Evolutionary conservation across 164 flowering plant species (phyloP).

Genomic region (Vitis labrusca): DNA sequence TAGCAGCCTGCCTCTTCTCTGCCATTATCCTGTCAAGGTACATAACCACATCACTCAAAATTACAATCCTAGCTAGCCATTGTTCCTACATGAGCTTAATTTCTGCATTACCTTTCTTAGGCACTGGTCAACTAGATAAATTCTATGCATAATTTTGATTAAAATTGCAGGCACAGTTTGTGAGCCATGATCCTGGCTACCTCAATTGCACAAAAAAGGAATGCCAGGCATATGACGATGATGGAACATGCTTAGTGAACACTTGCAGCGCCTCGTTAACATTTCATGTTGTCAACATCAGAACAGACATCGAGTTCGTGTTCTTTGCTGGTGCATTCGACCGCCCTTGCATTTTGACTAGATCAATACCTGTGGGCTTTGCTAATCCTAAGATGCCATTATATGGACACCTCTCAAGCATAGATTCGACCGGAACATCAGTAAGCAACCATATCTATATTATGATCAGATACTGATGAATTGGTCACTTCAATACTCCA

Average conservation of each 20-base stretch:
- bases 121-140: neutral
- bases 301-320: slow-evolving; percentile 77
- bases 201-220: slow-evolving; percentile 51
- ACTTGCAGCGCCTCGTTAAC: slow-evolving; percentile 65
- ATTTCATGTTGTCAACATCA: slow-evolving; percentile 76
- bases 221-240: slow-evolving; percentile 32
- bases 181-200: slow-evolving; percentile 62
- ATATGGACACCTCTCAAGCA: slow-evolving; percentile 69
- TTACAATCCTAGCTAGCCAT: too few relatives aligned
- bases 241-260: slow-evolving; percentile 30
- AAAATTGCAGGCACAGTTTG: slow-evolving; percentile 51
- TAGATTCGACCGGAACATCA: slow-evolving; percentile 67
- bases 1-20: slow-evolving; percentile 66
- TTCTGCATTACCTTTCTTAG: too few relatives aligned
- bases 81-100: too few relatives aligned
- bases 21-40: slow-evolving; percentile 90
- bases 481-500: too few relatives aligned
- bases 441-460: slow-evolving; percentile 27
- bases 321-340: slow-evolving; percentile 64
- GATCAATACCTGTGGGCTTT: slow-evolving; percentile 42
- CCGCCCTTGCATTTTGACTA: slow-evolving; percentile 55
- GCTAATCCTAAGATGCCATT: slow-evolving; percentile 59
- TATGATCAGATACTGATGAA: too few relatives aligned
- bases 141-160: too few relatives aligned
- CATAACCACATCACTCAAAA: slow-evolving; percentile 13